phyloP scores from a whole-genome alignment of 495 filamentous ascomycete species.

The Astrothelium subdiscretum region DNA sequence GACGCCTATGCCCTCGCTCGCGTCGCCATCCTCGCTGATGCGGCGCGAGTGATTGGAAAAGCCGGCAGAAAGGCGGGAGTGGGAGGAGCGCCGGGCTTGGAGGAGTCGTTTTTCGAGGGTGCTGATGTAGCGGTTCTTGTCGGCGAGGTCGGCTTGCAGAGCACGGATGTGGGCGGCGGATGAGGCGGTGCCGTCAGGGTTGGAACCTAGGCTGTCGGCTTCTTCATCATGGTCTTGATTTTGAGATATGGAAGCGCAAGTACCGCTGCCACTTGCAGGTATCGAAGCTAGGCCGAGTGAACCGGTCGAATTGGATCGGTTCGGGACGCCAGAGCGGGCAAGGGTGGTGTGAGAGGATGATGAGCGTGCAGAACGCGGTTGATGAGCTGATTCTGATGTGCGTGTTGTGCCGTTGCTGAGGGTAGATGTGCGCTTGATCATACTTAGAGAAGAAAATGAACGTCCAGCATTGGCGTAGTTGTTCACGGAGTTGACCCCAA shows the following conservation, averaged over 20 bases:
- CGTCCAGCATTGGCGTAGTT: slow-evolving; percentile 31
- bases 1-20: slow-evolving; percentile 57
- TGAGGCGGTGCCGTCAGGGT: slow-evolving; percentile 76
- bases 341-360: slow-evolving; percentile 31
- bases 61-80: slow-evolving; percentile 68
- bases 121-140: slow-evolving; percentile 93
- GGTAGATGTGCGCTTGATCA: slow-evolving; percentile 52
- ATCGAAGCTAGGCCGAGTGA: neutral
- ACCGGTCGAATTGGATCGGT: neutral
- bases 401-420: slow-evolving; percentile 33
- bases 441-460: slow-evolving; percentile 59
- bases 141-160: slow-evolving; percentile 80
- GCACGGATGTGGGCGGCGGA: slow-evolving; percentile 71
- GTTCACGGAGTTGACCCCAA: slow-evolving; percentile 62
- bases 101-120: slow-evolving; percentile 86
- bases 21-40: slow-evolving; percentile 30
- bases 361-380: slow-evolving; percentile 47
- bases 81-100: slow-evolving; percentile 83
- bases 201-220: slow-evolving; percentile 64
- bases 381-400: slow-evolving; percentile 17
- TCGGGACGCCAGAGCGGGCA: slow-evolving; percentile 3
- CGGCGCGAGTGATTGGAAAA: slow-evolving; percentile 33
- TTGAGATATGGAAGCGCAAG: neutral
- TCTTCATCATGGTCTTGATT: slow-evolving; percentile 41
- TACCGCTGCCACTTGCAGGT: neutral